These are phyloP conservation scores for Exutisphaerella laricina DNA, from an alignment of 2,329 filamentous ascomycete genomes.

Conservation along the genomic window DNA sequence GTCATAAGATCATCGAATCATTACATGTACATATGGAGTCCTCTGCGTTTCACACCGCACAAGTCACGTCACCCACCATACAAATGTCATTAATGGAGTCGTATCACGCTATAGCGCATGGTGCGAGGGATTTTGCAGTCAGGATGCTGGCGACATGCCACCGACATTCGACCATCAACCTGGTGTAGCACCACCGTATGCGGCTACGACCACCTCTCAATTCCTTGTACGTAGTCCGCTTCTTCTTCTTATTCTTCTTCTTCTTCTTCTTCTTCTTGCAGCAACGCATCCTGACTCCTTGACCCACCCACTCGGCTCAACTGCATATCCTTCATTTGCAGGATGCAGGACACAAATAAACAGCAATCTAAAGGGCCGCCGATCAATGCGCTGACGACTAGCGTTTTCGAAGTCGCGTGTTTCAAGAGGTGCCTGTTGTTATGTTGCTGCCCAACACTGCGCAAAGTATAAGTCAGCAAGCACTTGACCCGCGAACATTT, in stretches of 20 bases:
- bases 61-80: slow-evolving; percentile 8
- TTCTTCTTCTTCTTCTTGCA: no score
- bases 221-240: no score
- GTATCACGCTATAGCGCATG: slow-evolving; percentile 6
- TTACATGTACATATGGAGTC: no score
- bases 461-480: no score
- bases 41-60: slow-evolving; percentile 2
- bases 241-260: no score
- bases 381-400: no score
- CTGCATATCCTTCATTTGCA: slow-evolving; percentile 4
- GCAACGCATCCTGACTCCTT: background rate
- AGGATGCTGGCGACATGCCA: slow-evolving; percentile 8
- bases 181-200: slow-evolving; percentile 5
- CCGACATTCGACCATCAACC: slow-evolving; percentile 12
- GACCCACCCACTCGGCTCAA: no score
- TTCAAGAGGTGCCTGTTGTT: slow-evolving; percentile 3
- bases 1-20: no score
- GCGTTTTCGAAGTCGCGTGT: slow-evolving; percentile 9
- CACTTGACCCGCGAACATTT: no score
- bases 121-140: slow-evolving; percentile 2
- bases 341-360: no score
- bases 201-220: slow-evolving; percentile 1
- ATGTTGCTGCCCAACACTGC: slow-evolving; percentile 15
- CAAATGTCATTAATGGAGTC: background rate
- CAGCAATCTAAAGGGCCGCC: no score